Evolutionary conservation across 441 rosid genomes (phyloP).

Genomic region (Melastoma candidum): DNA sequence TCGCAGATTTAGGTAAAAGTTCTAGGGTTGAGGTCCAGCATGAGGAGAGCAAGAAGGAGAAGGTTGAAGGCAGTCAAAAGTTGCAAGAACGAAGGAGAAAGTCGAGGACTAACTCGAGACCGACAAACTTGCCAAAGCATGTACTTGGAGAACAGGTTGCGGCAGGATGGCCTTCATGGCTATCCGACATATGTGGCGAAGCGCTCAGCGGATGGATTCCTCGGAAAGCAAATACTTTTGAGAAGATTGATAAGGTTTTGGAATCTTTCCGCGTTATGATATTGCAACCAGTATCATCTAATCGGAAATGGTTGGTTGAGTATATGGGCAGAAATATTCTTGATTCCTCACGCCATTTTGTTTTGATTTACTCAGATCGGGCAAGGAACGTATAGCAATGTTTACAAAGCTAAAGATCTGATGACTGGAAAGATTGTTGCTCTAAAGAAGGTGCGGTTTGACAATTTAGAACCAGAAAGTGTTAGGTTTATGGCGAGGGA

Average conservation of each 20-base stretch:
- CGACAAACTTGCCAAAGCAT: conserved; percentile 62
- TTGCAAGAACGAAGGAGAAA: conserved; percentile 44
- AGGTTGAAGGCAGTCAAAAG: no score
- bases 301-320: no score
- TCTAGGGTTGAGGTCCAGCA: no score
- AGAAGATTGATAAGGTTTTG: conserved; percentile 83
- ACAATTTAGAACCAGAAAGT: conserved; percentile 87
- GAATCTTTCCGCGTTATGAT: no score
- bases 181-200: conserved; percentile 89
- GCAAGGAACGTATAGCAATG: conserved; percentile 90
- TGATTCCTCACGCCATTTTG: conserved; percentile 4
- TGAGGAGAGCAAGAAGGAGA: no score
- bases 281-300: no score
- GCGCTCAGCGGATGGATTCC: conserved; percentile 91
- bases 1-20: no score
- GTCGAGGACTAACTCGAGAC: conserved; percentile 29
- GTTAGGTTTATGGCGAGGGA: conserved; percentile 94
- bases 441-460: conserved; percentile 82
- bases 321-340: no score
- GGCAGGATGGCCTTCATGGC: conserved; percentile 96
- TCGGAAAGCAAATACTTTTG: conserved; percentile 75
- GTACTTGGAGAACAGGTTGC: conserved; percentile 82
- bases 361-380: conserved; percentile 50
- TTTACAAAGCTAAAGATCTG: conserved; percentile 83
- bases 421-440: conserved; percentile 80